These are phyloP conservation scores for Przewalskia tangutica DNA, from an alignment of 257 asterid genomes.

Conservation along the genomic window DNA sequence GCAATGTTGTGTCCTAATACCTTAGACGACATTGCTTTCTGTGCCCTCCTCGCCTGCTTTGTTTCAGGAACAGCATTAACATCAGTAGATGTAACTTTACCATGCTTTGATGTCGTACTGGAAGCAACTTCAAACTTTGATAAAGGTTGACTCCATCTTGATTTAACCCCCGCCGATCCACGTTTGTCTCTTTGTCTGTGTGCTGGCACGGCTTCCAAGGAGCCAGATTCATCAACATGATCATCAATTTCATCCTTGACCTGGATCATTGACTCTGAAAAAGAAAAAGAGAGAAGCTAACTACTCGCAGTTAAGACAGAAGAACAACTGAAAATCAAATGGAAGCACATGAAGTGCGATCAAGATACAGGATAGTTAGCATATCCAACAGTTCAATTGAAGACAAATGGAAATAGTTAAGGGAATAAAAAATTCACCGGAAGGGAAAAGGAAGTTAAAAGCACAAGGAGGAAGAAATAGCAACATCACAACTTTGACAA, in stretches of 20 bases:
- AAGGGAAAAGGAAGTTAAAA: not conserved
- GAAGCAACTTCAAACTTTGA: conserved; percentile 44
- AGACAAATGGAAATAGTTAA: not conserved
- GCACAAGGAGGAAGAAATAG: not conserved
- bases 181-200: conserved; percentile 39
- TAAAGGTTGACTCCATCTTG: conserved; percentile 32
- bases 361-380: not conserved
- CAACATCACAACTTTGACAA: not conserved
- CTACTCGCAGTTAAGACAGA: not conserved
- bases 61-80: conserved; percentile 38
- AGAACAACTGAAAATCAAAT: not conserved
- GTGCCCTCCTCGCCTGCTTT: conserved; percentile 45
- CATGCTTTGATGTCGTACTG: conserved; percentile 39
- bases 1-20: conserved; percentile 20
- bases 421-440: not conserved
- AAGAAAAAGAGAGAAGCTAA: not conserved
- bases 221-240: conserved; percentile 51
- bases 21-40: conserved; percentile 38
- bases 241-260: conserved; percentile 35
- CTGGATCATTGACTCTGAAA: conserved; percentile 25
- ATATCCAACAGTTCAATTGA: not conserved
- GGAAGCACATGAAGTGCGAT: not conserved
- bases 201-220: conserved; percentile 33
- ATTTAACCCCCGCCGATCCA: conserved; percentile 33
- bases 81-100: conserved; percentile 34